Conservation (phyloP, 2,329 filamentous ascomycete species). For the Claviceps humidiphila region DNA sequence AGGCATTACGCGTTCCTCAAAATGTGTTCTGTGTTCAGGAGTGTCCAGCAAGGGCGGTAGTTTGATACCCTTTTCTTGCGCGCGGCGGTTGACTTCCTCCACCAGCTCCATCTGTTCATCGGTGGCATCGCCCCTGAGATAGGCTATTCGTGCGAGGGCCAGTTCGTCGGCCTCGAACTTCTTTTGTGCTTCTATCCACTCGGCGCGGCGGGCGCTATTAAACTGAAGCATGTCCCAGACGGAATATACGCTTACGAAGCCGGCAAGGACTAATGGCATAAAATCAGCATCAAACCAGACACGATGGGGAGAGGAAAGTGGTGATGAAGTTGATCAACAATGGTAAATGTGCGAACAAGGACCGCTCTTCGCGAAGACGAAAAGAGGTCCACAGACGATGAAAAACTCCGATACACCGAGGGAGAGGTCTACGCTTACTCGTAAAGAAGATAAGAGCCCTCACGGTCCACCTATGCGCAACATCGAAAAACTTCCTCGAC, state of each 20-base stretch:
- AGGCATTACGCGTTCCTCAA: slow-evolving; percentile 22
- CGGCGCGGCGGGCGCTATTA: slow-evolving; percentile 45
- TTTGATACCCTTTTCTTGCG: slow-evolving; percentile 30
- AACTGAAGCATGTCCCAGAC: slow-evolving; percentile 48
- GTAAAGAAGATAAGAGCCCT: slow-evolving; percentile 42
- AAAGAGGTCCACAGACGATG: neutral
- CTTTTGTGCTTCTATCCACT: slow-evolving; percentile 44
- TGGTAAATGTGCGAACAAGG: too few species aligned
- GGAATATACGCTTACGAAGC: slow-evolving; percentile 44
- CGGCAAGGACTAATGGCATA: slow-evolving; percentile 32
- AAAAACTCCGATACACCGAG: too few species aligned
- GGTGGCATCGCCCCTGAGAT: slow-evolving; percentile 44
- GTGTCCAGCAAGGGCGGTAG: slow-evolving; percentile 38
- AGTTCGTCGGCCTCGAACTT: slow-evolving; percentile 41
- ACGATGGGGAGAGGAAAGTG: neutral
- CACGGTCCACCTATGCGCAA: slow-evolving; percentile 42
- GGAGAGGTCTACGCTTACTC: slow-evolving; percentile 25
- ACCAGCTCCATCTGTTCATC: slow-evolving; percentile 43
- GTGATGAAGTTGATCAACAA: neutral
- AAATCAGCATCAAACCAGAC: neutral
- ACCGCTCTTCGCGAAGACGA: too few species aligned
- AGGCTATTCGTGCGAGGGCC: slow-evolving; percentile 43
- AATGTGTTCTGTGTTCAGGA: slow-evolving; percentile 25
- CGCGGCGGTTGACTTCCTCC: slow-evolving; percentile 40
- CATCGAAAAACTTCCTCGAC: slow-evolving; percentile 39